Conservation (phyloP, 1,284 basidiomycete genomes). For the Rugosomyces carneus region DNA sequence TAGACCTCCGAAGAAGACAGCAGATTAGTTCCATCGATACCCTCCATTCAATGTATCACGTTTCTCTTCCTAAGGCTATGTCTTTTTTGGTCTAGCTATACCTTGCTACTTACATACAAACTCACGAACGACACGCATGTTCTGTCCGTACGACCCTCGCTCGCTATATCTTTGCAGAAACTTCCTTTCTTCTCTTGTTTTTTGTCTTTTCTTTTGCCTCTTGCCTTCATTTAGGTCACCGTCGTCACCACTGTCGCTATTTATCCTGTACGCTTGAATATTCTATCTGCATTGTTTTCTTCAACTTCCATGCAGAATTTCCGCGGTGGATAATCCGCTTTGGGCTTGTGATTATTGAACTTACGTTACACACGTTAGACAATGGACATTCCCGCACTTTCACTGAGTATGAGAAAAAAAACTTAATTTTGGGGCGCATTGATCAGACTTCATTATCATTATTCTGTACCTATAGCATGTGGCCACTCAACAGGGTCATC, state of each 20-base stretch:
- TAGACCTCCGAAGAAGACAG: conserved; percentile 61
- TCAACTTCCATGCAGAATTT: conserved; percentile 19
- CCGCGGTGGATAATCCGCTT: conserved; percentile 26
- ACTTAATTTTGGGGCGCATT: conserved; percentile 21
- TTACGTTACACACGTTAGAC: conserved; percentile 11
- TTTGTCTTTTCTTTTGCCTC: not conserved
- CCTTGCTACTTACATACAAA: conserved; percentile 23
- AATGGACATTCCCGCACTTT: conserved; percentile 19
- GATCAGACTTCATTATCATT: conserved; percentile 11
- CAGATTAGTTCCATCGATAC: conserved; percentile 15
- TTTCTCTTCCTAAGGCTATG: conserved; percentile 21
- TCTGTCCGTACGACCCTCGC: conserved; percentile 19
- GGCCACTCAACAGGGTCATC: conserved; percentile 22
- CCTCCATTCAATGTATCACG: conserved; percentile 13
- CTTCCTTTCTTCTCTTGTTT: conserved; percentile 8
- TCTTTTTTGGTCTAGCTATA: conserved; percentile 23
- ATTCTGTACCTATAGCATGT: conserved; percentile 20
- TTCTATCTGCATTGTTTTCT: conserved; percentile 22
- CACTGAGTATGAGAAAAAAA: conserved; percentile 24
- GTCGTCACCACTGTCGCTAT: conserved; percentile 24
- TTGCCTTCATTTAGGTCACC: conserved; percentile 26
- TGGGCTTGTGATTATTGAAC: conserved; percentile 21
- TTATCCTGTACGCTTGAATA: conserved; percentile 35
- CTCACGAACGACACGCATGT: conserved; percentile 33
- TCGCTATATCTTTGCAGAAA: conserved; percentile 24